phyloP scores from a whole-genome alignment of 2,329 filamentous ascomycete genomes.

The Hyphodiscus sp. region DNA sequence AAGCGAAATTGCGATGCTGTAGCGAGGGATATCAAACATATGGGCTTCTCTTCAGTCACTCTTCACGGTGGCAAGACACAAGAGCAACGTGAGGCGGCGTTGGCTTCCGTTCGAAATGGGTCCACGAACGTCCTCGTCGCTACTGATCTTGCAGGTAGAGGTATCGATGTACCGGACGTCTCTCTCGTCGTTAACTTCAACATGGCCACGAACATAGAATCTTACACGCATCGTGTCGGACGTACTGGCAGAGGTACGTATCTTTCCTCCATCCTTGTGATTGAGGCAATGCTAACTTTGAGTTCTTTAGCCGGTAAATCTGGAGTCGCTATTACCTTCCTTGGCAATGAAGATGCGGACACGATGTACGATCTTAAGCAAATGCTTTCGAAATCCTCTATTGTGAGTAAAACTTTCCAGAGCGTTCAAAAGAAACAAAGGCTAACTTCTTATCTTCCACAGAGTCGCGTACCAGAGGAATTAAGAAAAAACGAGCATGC shows the following conservation, averaged over 20 bases:
- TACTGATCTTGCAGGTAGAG: conserved; percentile 89
- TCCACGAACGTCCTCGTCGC: conserved; percentile 84
- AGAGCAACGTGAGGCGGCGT: conserved; percentile 90
- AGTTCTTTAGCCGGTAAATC: conserved; percentile 63
- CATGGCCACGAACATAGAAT: conserved; percentile 90
- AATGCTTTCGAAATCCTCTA: conserved; percentile 78
- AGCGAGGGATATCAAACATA: conserved; percentile 86
- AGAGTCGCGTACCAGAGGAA: conserved; percentile 86
- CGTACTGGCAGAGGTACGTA: conserved; percentile 73
- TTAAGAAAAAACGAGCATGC: conserved; percentile 81
- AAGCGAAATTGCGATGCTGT: conserved; percentile 97
- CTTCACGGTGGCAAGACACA: conserved; percentile 95
- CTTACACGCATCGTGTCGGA: conserved; percentile 93
- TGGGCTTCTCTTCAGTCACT: conserved; percentile 86
- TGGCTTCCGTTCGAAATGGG: conserved; percentile 76
- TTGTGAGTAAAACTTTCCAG: too few relatives aligned
- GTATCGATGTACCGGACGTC: conserved; percentile 96
- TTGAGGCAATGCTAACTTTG: too few relatives aligned
- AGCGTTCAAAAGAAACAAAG: too few relatives aligned
- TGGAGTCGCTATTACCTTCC: conserved; percentile 92
- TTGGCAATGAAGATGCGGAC: conserved; percentile 84
- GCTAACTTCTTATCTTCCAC: conserved; percentile 15
- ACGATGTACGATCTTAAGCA: conserved; percentile 92
- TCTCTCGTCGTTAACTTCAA: conserved; percentile 97
- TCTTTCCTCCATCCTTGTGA: too few relatives aligned